phyloP scores from a whole-genome alignment of 2,329 filamentous ascomycete species.

The Kalaharituber pfeilii region DNA sequence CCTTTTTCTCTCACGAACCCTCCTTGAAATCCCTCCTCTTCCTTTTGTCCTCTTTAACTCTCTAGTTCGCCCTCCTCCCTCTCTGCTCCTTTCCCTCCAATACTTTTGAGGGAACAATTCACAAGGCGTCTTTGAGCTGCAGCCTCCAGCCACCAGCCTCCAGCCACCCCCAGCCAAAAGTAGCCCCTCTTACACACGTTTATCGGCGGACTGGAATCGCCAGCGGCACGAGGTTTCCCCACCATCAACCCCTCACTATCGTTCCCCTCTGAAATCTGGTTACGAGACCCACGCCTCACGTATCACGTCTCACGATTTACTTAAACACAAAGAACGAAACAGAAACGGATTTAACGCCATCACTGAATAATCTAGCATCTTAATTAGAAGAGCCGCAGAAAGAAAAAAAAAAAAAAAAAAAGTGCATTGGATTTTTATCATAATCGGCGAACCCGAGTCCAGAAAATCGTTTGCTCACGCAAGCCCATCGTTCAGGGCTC shows the following conservation, averaged over 20 bases:
- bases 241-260: slow-evolving; percentile 1
- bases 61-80: too few relatives aligned
- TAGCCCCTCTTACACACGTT: neutral
- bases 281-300: slow-evolving; percentile 14
- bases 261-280: neutral
- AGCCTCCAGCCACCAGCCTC: neutral
- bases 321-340: too few relatives aligned
- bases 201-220: slow-evolving; percentile 1
- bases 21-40: neutral
- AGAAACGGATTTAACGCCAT: too few relatives aligned
- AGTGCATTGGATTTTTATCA: slow-evolving; percentile 1
- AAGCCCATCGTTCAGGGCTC: too few relatives aligned
- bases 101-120: neutral
- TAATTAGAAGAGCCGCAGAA: slow-evolving; percentile 7
- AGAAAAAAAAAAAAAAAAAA: slow-evolving; percentile 4
- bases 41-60: neutral
- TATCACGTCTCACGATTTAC: slow-evolving; percentile 6
- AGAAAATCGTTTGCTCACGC: too few relatives aligned
- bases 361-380: too few relatives aligned
- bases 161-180: neutral
- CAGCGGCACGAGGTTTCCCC: neutral
- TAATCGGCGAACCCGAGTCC: neutral
- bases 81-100: neutral
- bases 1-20: neutral
- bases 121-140: neutral